Base-by-base conservation (phyloP, 2,329 filamentous ascomycete species). In the Aspergillus chevalieri region DNA sequence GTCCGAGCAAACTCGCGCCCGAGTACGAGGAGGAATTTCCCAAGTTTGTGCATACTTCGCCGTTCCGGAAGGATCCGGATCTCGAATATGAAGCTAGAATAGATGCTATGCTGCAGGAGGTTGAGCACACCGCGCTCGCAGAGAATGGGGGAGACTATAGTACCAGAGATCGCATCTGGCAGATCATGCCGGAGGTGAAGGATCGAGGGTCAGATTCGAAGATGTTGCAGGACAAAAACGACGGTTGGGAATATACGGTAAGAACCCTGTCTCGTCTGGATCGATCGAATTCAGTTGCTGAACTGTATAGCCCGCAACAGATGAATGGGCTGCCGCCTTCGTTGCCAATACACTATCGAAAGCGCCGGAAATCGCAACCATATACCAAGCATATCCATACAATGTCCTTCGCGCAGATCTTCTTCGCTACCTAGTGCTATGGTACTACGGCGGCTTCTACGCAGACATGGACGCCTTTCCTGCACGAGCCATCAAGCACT, bases 351-450 rank as follows among this genome's bases (percentile, higher is more conserved):
- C 55, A 14, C 46, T 65, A 5, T 52, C 56, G 3, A 52, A 59
- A 4, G 50, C 67, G 3, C 65, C 65, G 3, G 61, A 62, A 3
- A 56, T 68, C 6, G 51, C 53, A 15, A 50, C 39, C 1, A 26
- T 62, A 3, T 68, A 66, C 50, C 52, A 60, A 28, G 61, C 62
- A 34, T 68, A 66, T 28, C 65, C 65, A 0, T 55, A 85, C 71
- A 12, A 76, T 68, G 53, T 78, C 64, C 51, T 75, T 64, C 4
- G 80, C 74, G 38, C 82, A 74, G 39, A 84, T 66, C 19, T 73
- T 56, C 53, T 73, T 10, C 65, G 66, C 14, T 69, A 69, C 42
- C 54, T 69, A 3, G 50, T 69, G 2, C 49, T 69, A 4, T 69
- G 66, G 64, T 67, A 67, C 47, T 59, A 62, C 22, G 67, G 66